A percentile compares a stretch with the other conserved stretches of the same genome.
These are phyloP conservation scores for Rhizopogon vesiculosus DNA, from an alignment of 768 basidiomycete genomes.

Conservation along the genomic window DNA sequence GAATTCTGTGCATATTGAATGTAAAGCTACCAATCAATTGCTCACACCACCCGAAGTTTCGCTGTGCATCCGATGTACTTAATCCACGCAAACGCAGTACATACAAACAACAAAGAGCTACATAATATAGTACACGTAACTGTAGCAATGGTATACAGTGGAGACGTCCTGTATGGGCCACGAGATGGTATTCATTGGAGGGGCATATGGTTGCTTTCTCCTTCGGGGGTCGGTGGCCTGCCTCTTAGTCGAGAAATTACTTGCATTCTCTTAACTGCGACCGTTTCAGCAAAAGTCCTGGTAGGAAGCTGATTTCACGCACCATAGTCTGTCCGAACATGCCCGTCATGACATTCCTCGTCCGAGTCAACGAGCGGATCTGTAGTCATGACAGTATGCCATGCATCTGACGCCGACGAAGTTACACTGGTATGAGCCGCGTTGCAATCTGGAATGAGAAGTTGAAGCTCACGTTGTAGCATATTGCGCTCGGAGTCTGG, in stretches of 20 bases:
- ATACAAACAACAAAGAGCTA: background rate
- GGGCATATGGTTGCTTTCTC: conserved; percentile 16
- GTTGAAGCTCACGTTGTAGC: conserved; percentile 54
- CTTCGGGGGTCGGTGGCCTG: conserved; percentile 54
- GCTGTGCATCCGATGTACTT: background rate
- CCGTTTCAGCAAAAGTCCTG: conserved; percentile 6
- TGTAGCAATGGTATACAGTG: background rate
- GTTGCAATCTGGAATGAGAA: conserved; percentile 2
- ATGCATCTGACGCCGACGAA: conserved; percentile 50
- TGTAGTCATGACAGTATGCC: conserved; percentile 59
- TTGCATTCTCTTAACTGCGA: conserved; percentile 52
- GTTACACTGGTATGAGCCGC: background rate
- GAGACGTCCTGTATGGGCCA: background rate
- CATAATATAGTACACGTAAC: background rate
- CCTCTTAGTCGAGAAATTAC: conserved; percentile 56
- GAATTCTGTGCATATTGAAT: conserved; percentile 14
- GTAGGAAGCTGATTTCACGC: conserved; percentile 10
- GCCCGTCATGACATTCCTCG: conserved; percentile 62
- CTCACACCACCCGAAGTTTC: background rate
- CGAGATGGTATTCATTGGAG: background rate
- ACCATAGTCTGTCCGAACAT: conserved; percentile 66
- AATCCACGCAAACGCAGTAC: background rate
- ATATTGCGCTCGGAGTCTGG: conserved; percentile 42
- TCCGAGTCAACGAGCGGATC: conserved; percentile 79
- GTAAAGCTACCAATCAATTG: conserved; percentile 6